phyloP scores from a whole-genome alignment of 164 flowering plant species.

The Tetrastigma voinierianum region DNA sequence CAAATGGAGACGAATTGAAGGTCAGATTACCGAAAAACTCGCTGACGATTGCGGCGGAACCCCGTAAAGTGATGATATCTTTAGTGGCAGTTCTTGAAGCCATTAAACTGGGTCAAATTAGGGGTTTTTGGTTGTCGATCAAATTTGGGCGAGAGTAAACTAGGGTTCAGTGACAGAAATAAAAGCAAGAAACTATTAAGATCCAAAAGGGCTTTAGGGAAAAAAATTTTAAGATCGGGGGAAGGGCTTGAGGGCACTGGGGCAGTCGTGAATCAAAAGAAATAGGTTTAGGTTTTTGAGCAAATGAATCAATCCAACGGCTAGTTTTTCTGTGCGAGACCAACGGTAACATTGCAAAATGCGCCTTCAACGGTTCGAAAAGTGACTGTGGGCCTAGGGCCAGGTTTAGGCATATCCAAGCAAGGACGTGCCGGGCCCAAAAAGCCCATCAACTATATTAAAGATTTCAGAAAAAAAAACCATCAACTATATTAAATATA shows the following conservation, averaged over 20 bases:
- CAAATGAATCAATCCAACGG: slow-evolving; percentile 12
- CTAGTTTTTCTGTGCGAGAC: slow-evolving; percentile 14
- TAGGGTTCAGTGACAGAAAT: background rate
- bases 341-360: slow-evolving; percentile 18
- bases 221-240: background rate
- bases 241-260: background rate
- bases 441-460: no score
- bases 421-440: no score
- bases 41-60: slow-evolving; percentile 96
- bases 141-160: background rate
- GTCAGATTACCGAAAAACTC: slow-evolving; percentile 76
- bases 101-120: slow-evolving; percentile 40
- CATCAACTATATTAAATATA: no score
- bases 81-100: slow-evolving; percentile 77
- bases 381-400: slow-evolving; percentile 15
- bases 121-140: background rate
- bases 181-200: background rate
- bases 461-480: no score
- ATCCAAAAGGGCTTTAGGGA: no score
- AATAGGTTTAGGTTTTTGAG: slow-evolving; percentile 3
- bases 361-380: slow-evolving; percentile 3
- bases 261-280: background rate
- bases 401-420: no score
- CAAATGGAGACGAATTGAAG: background rate
- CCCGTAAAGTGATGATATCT: slow-evolving; percentile 89